Base-by-base conservation (phyloP, 495 filamentous ascomycete genomes). In the Astrocystis sublimbata region DNA sequence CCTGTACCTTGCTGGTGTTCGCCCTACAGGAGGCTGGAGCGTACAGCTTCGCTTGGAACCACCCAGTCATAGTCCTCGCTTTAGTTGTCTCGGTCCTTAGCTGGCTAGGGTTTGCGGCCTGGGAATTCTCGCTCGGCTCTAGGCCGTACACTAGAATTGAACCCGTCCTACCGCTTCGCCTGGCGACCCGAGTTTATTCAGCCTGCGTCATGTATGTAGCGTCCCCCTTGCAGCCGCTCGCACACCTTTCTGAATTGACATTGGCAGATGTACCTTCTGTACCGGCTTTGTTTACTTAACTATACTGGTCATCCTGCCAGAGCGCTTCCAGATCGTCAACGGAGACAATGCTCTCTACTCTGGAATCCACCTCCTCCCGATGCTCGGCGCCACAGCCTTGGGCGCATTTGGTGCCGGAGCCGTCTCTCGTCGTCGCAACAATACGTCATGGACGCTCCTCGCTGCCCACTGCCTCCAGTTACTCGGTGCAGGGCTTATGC, bases 261-360 rank as follows among this genome's bases (percentile, higher is more conserved):
- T 26, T 46, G 6, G 17, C n/a, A 63, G 65, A 69, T 78, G 75
- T 35, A 84, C 80, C 13, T 73, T 87, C 19, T 69, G 81, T 17
- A 78, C 76, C 0, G 87, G 86, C 9, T 86, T 83, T 46, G 73
- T 82, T 6, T 88, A 82, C 63, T 81, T 86, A 33, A 69, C 80
- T 5, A 75, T 82, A 52, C 73, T 87, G 4, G 79, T 88, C 38
- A 80, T 83, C 49, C 74, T 89, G 7, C 85, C 87, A 4, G 80
- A 87, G 59, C 79, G 83, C 45, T 83, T 87, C 33, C 85, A 88
- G 58, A 74, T 86, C 26, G 79, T 87, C 15, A 78, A 84, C 50
- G 73, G 69, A 6, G 78, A 80, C 65, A 78, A 62, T 57, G 68
- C 82, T 4, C 70, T 82, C 53, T 61, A 64, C 19, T 81, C 87